These are phyloP conservation scores for Evernia prunastri DNA, from an alignment of 495 filamentous ascomycete species.

Conservation along the genomic window DNA sequence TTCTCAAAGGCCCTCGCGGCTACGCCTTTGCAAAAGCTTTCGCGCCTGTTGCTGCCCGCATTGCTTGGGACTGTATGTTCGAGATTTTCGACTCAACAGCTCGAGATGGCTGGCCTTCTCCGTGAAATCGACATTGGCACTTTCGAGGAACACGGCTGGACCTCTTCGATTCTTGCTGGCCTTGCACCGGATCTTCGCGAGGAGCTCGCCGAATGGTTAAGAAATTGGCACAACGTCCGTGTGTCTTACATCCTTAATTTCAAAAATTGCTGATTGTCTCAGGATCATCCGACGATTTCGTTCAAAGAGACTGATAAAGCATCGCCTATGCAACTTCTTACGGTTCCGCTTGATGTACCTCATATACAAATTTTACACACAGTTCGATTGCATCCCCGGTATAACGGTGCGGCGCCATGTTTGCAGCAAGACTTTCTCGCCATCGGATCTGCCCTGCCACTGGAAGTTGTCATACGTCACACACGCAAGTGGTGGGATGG, in stretches of 20 bases:
- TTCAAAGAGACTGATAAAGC: slow-evolving; percentile 32
- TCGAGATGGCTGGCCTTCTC: slow-evolving; percentile 45
- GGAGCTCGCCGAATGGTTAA: slow-evolving; percentile 39
- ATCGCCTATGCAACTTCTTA: slow-evolving; percentile 39
- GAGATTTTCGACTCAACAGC: slow-evolving; percentile 50
- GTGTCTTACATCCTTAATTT: background rate
- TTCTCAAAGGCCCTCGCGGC: slow-evolving; percentile 39
- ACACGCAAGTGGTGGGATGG: slow-evolving; percentile 79
- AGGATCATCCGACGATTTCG: slow-evolving; percentile 35
- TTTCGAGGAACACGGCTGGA: slow-evolving; percentile 40
- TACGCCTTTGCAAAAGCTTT: slow-evolving; percentile 41
- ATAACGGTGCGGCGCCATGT: slow-evolving; percentile 28
- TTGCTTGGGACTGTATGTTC: slow-evolving; percentile 48
- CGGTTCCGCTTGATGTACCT: slow-evolving; percentile 73
- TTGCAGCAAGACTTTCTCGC: slow-evolving; percentile 36
- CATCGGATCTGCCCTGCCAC: slow-evolving; percentile 64
- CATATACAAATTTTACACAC: slow-evolving; percentile 78
- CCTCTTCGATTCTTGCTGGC: slow-evolving; percentile 34
- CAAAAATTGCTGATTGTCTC: slow-evolving; percentile 10
- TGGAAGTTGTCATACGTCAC: slow-evolving; percentile 65
- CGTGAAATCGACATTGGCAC: slow-evolving; percentile 39
- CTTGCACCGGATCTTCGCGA: slow-evolving; percentile 35
- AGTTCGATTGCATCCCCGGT: slow-evolving; percentile 44
- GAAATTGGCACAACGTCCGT: slow-evolving; percentile 45
- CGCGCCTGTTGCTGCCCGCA: slow-evolving; percentile 43